Evolutionary conservation across 2,329 filamentous ascomycete genomes (phyloP), one percentile per base, ranked within the genome.

Genomic region (Fusarium cyanostomum): DNA sequence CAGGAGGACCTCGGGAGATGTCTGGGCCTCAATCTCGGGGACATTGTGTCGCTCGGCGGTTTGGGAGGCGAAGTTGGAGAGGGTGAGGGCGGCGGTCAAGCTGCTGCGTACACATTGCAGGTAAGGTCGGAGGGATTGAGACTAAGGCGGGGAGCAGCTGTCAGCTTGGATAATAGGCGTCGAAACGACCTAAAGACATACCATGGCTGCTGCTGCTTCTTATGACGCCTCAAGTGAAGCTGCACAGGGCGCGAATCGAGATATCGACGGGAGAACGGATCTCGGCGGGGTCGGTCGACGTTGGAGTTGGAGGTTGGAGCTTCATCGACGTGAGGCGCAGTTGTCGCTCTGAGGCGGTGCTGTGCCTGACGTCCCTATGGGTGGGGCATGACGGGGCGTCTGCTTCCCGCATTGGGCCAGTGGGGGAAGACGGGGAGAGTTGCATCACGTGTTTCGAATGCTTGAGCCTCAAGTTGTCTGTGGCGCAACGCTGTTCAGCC

Each of bases 1-100:
- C 60, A 99, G 84, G 18, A 99, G 86, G 59, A 98, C 90, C 83
- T 99, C 95, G 18, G 96, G 95, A 0, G 94, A 97, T 49, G 90
- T 93, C 67, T 89, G 88, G 37, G 94, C 94, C 82, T 99, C 95
- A 72, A 99, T 91, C 78, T 99, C 95, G 62, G 95, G 95, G 41
- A 98, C 94, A 83, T 99, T 99, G 82, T 98, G 95, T 71, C 95
- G 86, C 83, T 99, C 96, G 52, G 94, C 92, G 41, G 92, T 92
- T 81, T 99, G 95, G 45, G 94, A 98, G 64, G 95, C 94, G 79
- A 99, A 99, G 85, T 99, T 96, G 78, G 93, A 94, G 41, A 72
- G 67, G 21, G 92, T 94, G 69, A 99, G 89, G 67, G 95, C 94
- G 66, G 94, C 92, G 35, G 94, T 98, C 74, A 99, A 86, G 74